Evolutionary conservation across 2,329 filamentous ascomycete genomes (phyloP), one percentile per base, ranked within the genome.

Genomic region (Plenodomus lindquistii): DNA sequence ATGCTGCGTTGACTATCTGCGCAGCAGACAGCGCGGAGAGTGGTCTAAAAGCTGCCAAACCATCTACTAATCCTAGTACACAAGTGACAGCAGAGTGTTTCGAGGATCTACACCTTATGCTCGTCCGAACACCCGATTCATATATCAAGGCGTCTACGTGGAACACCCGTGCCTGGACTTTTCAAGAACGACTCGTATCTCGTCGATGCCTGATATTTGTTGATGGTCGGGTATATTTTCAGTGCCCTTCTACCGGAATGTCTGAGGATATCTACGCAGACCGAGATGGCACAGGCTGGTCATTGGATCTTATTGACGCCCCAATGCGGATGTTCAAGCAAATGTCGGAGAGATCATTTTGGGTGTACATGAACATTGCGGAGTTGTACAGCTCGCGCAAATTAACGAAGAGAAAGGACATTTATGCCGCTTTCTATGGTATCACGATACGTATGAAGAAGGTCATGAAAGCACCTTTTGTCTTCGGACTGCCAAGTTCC

Each of bases 111-210:
- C 6, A 15, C 15, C 11, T 31, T 4, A 31, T 8, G 6, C 11
- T 7, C 4, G 9, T 8, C 6, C 27, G 15, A 13, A 8, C 27
- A 15, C 6, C 27, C 10, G 27, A 31, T 4, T 4, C 4, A 4
- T 8, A 15, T 15, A 31, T 31, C 15, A 8, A 15, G 11, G 4
- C 6, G 27, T 36, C 44, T 1, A 48, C 13, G 11, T 57, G 54
- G 50, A 42, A 52, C n/a, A 44, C 40, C 1, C 52, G 56, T 6
- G 50, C 38, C 10, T 59, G 55, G 55, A 59, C 53, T 2, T 59
- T 52, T 34, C 55, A 56, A 41, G 55, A 59, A 42, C 20, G 34
- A 20, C 36, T 50, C 2, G 31, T 54, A 4, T 56, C 55, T 1
- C n/a, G n/a, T 5, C 37, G 54, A 6, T 37, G 21, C 13, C 36